Percentiles rank a stretch among this genome's conserved stretches.
Evolutionary conservation across 495 filamentous ascomycete genomes (phyloP).

Genomic region (Tuber indicum): DNA sequence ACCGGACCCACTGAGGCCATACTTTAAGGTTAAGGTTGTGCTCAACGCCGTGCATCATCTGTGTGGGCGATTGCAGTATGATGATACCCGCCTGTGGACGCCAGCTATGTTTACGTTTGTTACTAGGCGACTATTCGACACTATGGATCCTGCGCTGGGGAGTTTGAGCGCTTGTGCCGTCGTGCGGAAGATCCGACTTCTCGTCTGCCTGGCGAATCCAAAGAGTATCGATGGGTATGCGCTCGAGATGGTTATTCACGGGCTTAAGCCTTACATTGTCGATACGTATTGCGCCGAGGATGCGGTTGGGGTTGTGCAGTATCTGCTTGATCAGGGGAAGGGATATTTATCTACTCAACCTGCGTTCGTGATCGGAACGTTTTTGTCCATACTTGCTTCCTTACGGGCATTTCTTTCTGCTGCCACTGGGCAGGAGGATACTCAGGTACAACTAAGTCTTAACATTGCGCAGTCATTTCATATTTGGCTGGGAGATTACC

Average conservation of each 20-base stretch:
- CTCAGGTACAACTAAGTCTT: constrained; percentile 63
- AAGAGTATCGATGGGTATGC: constrained; percentile 69
- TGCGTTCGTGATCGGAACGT: constrained; percentile 70
- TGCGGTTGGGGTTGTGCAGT: constrained; percentile 77
- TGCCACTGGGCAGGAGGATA: constrained; percentile 61
- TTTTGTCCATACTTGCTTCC: constrained; percentile 66
- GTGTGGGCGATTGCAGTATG: constrained; percentile 61
- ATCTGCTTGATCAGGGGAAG: constrained; percentile 65
- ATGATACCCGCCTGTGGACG: constrained; percentile 65
- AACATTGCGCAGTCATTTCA: constrained; percentile 61
- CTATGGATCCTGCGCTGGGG: constrained; percentile 79
- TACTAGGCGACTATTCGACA: constrained; percentile 68
- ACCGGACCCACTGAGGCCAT: constrained; percentile 73
- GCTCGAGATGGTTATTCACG: constrained; percentile 83
- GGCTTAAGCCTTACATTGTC: constrained; percentile 68
- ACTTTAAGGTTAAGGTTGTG: constrained; percentile 70
- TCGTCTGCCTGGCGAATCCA: constrained; percentile 69
- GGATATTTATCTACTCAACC: constrained; percentile 58
- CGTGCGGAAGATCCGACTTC: constrained; percentile 73
- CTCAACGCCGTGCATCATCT: constrained; percentile 66
- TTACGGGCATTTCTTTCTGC: constrained; percentile 64
- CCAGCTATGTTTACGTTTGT: constrained; percentile 66
- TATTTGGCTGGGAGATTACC: constrained; percentile 60
- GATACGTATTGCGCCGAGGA: constrained; percentile 89
- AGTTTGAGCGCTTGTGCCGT: constrained; percentile 79